Evolutionary conservation across 345 rosid species (phyloP), one percentile per base, ranked within the genome.

Genomic region (Anastatica hierochuntica): DNA sequence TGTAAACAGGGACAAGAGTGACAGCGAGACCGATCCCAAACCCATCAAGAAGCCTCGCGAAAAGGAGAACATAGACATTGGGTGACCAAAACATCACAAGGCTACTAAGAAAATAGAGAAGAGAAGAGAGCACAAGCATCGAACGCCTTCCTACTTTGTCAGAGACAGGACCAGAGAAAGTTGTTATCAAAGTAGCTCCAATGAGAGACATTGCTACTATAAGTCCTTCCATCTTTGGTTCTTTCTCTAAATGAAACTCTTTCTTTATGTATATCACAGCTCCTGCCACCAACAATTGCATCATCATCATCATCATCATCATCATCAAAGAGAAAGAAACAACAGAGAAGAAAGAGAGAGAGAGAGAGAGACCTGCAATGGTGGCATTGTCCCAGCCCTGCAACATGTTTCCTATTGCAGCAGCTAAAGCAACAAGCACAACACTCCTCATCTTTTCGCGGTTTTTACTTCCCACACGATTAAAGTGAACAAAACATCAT

Each of bases 301-400:
- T 21, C 23, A 49, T 8, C 23, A 49, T 18, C 29, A 42, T 14
- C 9, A 38, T n/a, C n/a, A 24, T 6, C 19, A 20, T 38, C 23
- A 18, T 1, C 29, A 12, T 56, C 6, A 8, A 33, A 10, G 8
- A 45, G 10, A 14, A 48, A 4, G 20, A 14, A 46, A n/a, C 31
- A 3, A 16, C 21, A 19, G 24, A 43, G 0, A 2, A 31, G 52
- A 71, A 7, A 24, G 6, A 29, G 33, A 29, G 9, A 29, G 38
- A 37, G 8, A 46, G 35, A 61, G 14, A 50, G 5, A 70, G 33
- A 88, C 96, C 90, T 55, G 96, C 94, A 70, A 88, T 88, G 33
- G 94, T 84, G 41, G 96, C 90, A 77, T 84, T 88, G 71, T 88
- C 96, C 96, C 90, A 84, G 62, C 90, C 96, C 74, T 88, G 96